phyloP scores from a whole-genome alignment of 306 rosid species.

The Inga leiocalycina region DNA sequence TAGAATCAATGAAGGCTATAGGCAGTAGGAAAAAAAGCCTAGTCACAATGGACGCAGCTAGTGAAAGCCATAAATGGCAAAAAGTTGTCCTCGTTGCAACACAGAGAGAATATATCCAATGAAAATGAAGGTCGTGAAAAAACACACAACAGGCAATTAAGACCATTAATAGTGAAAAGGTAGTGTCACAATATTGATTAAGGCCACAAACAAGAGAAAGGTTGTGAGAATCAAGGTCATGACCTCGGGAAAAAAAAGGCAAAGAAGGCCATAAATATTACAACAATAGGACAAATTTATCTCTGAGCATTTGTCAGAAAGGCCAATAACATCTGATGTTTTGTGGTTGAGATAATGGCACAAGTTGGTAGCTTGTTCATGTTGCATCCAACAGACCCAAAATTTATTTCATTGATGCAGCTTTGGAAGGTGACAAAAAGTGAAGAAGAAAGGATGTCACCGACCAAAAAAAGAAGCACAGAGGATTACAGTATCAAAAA shows the following conservation, averaged over 20 bases:
- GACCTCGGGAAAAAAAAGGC: neutral
- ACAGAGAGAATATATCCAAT: neutral
- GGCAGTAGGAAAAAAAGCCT: neutral
- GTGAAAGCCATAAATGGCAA: neutral
- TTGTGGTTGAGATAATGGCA: neutral
- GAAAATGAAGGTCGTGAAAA: neutral
- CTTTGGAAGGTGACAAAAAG: neutral
- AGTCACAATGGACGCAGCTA: neutral
- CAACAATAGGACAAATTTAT: neutral
- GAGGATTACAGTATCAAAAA: neutral
- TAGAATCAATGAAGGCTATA: neutral
- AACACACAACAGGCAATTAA: neutral
- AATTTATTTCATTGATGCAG: neutral
- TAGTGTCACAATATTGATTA: neutral
- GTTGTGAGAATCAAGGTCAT: neutral
- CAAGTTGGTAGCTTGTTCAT: neutral
- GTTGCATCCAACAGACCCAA: neutral
- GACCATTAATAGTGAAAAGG: neutral
- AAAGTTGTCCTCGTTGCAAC: neutral
- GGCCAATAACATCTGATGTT: neutral
- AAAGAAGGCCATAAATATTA: neutral
- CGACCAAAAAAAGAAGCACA: neutral
- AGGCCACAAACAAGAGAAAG: neutral
- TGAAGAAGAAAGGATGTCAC: neutral
- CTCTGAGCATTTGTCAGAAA: neutral